phyloP scores from a whole-genome alignment of 371 early-diverging fungal genomes.

The Zychaea mexicana region DNA sequence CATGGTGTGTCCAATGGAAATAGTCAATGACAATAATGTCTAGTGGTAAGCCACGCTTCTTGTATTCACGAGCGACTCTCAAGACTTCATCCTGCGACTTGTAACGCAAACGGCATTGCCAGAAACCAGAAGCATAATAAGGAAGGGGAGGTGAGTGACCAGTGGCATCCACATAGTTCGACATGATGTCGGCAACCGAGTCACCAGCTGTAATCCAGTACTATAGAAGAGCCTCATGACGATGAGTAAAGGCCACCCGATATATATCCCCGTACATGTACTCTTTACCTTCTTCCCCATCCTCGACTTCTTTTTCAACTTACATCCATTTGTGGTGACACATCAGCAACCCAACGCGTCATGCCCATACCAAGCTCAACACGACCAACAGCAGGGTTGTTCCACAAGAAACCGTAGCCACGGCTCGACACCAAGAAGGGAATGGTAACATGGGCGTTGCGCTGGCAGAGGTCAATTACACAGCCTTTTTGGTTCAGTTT shows the following conservation, averaged over 20 bases:
- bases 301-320: background rate
- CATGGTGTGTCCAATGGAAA: conserved; percentile 16
- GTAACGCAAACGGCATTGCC: conserved; percentile 22
- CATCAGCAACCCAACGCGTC: conserved; percentile 23
- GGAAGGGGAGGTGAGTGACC: conserved; percentile 20
- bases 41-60: conserved; percentile 12
- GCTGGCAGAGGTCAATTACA: conserved; percentile 17
- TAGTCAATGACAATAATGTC: conserved; percentile 21
- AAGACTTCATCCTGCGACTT: conserved; percentile 15
- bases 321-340: conserved; percentile 15
- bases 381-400: conserved; percentile 20
- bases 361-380: conserved; percentile 15
- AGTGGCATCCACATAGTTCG: conserved; percentile 21
- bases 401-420: conserved; percentile 21
- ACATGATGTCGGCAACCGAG: conserved; percentile 15
- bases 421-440: conserved; percentile 19
- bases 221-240: background rate
- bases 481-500: conserved; percentile 20
- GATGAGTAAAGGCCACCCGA: too few species aligned
- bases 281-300: too few species aligned
- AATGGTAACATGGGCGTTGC: conserved; percentile 19
- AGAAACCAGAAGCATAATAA: conserved; percentile 21
- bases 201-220: conserved; percentile 21
- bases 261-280: too few species aligned
- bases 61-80: conserved; percentile 16